A percentile compares a stretch with the other conserved stretches of the same genome.
These are phyloP conservation scores for Sporisorium sorghi DNA, from an alignment of 1,284 basidiomycete species.

Conservation along the genomic window DNA sequence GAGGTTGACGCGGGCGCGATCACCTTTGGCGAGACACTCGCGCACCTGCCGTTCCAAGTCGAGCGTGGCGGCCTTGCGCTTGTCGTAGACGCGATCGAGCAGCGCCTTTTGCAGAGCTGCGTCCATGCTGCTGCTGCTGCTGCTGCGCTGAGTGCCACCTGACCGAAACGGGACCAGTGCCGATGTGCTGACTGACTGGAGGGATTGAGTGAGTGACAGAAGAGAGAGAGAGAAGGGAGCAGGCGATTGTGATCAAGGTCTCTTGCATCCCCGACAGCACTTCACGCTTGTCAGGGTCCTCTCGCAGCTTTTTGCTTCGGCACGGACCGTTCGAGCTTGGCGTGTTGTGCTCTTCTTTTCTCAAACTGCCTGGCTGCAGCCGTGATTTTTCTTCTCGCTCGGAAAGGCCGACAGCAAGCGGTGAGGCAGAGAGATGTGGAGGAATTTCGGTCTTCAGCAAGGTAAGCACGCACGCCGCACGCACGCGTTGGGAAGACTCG, in stretches of 20 bases:
- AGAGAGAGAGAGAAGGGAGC: background rate
- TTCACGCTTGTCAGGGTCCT: conserved; percentile 2
- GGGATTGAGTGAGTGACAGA: too few relatives aligned
- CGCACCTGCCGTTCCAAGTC: conserved; percentile 96
- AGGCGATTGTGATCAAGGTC: background rate
- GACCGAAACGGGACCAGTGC: background rate
- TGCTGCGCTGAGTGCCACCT: background rate
- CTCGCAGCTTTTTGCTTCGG: background rate
- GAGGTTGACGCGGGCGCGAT: conserved; percentile 81
- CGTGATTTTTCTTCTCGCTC: background rate
- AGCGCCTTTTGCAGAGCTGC: conserved; percentile 66
- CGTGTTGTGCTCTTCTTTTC: background rate
- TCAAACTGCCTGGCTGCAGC: background rate
- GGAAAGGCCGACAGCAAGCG: background rate
- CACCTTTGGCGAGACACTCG: conserved; percentile 83
- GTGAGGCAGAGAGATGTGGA: conserved; percentile 10
- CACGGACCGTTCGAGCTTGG: conserved; percentile 5
- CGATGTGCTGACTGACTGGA: background rate
- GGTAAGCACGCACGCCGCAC: conserved; percentile 2
- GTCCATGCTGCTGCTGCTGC: conserved; percentile 32
- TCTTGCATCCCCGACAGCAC: background rate
- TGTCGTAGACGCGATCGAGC: conserved; percentile 78
- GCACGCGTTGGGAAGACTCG: conserved; percentile 1
- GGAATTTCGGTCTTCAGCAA: background rate
- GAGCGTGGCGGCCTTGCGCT: conserved; percentile 92